These are phyloP conservation scores for Candida tunisiensis DNA, from an alignment of 1,139 yeast species.

Conservation along the genomic window DNA sequence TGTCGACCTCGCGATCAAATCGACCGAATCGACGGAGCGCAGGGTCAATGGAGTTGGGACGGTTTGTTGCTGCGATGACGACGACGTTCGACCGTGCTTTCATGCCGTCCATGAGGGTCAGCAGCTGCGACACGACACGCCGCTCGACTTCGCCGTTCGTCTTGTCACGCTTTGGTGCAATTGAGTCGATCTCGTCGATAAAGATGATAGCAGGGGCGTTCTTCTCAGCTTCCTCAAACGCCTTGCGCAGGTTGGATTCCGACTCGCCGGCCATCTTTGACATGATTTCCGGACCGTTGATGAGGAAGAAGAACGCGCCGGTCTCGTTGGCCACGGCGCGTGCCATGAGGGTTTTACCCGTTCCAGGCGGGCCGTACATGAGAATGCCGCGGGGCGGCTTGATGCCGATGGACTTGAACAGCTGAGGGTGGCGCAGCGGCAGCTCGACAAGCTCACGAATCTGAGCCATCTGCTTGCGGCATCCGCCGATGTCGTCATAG, in stretches of 20 bases:
- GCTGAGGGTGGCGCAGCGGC: conserved; percentile 93
- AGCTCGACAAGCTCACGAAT: conserved; percentile 93
- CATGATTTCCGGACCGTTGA: conserved; percentile 99
- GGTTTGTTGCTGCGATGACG: conserved; percentile 88
- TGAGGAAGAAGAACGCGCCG: conserved; percentile 94
- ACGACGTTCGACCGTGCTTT: conserved; percentile 95
- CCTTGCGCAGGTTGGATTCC: conserved; percentile 92
- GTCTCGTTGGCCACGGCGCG: conserved; percentile 99
- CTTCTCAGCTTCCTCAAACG: conserved; percentile 98
- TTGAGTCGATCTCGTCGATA: conserved; percentile 98
- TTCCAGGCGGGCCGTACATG: conserved; percentile 98
- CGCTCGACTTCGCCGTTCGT: conserved; percentile 98
- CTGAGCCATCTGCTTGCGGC: conserved; percentile 98
- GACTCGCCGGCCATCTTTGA: conserved; percentile 99
- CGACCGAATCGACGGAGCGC: conserved; percentile 98
- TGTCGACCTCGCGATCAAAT: conserved; percentile 97
- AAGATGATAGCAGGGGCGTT: conserved; percentile 95
- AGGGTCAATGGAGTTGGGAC: conserved; percentile 97
- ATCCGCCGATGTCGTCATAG: conserved; percentile 97
- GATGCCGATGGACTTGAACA: conserved; percentile 92
- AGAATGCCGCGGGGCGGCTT: conserved; percentile 95
- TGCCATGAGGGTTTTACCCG: conserved; percentile 98
- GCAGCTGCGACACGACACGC: conserved; percentile 93
- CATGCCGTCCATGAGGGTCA: conserved; percentile 99
- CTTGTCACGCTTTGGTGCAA: conserved; percentile 99